phyloP scores from a whole-genome alignment of 257 asterid species.

The Solanum pennellii region DNA sequence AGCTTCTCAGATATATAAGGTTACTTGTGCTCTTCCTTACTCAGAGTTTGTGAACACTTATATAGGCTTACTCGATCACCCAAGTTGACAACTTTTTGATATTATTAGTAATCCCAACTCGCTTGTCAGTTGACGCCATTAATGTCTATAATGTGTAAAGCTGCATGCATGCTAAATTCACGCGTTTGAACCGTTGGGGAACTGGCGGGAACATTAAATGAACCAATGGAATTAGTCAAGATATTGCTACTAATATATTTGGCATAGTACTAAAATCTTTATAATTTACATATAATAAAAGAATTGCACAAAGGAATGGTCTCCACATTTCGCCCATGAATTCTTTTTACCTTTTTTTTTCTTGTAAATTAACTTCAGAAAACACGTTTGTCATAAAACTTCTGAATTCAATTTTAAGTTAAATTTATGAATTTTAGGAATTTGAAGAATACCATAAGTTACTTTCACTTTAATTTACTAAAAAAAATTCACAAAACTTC shows the following conservation, averaged over 20 bases:
- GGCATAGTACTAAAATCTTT: neutral
- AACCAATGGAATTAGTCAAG: neutral
- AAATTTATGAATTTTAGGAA: neutral
- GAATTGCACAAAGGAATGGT: neutral
- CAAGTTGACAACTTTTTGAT: neutral
- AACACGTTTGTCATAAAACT: too few relatives aligned
- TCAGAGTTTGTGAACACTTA: neutral
- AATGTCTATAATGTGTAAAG: slow-evolving; percentile 1
- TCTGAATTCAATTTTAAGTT: too few relatives aligned
- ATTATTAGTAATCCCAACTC: neutral
- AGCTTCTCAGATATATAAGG: neutral
- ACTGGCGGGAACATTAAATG: slow-evolving; percentile 21
- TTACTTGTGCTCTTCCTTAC: neutral
- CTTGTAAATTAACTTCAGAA: neutral
- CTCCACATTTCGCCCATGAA: neutral
- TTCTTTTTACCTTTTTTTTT: too few relatives aligned
- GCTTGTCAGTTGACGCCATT: neutral
- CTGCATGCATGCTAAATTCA: slow-evolving; percentile 2
- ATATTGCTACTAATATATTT: neutral
- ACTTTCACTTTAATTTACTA: too few relatives aligned
- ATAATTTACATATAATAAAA: neutral
- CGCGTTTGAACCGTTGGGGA: slow-evolving; percentile 31
- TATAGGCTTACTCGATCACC: neutral
- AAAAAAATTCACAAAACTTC: too few relatives aligned
- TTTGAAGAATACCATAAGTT: neutral